Percentiles rank a stretch among this genome's conserved stretches.
phyloP scores from a whole-genome alignment of 768 basidiomycete species.

The Mycena chlorophos region DNA sequence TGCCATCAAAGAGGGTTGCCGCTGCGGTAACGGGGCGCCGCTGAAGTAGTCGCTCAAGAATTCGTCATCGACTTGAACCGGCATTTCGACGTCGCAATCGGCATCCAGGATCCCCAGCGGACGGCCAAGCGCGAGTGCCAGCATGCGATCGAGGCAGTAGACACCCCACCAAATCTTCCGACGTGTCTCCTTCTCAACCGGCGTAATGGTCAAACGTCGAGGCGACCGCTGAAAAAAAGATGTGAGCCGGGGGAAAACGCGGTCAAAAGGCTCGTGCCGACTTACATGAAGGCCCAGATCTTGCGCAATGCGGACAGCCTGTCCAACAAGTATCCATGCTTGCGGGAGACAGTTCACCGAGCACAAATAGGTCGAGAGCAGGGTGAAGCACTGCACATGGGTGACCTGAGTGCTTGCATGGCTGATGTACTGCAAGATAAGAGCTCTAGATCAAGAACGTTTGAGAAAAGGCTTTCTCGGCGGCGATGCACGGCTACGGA shows the following conservation, averaged over 20 bases:
- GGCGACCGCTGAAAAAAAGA: slow-evolving; percentile 68
- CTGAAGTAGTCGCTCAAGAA: slow-evolving; percentile 68
- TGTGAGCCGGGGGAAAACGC: slow-evolving; percentile 10
- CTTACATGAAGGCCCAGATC: slow-evolving; percentile 91
- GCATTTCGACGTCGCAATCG: slow-evolving; percentile 88
- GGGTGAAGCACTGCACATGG: slow-evolving; percentile 87
- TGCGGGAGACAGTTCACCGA: slow-evolving; percentile 92
- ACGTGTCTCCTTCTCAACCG: slow-evolving; percentile 85
- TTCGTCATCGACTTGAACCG: slow-evolving; percentile 83
- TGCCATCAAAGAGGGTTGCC: slow-evolving; percentile 71
- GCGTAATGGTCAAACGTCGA: slow-evolving; percentile 63
- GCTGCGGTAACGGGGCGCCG: slow-evolving; percentile 57
- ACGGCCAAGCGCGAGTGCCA: slow-evolving; percentile 85
- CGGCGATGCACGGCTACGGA: slow-evolving; percentile 38
- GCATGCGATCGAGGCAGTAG: slow-evolving; percentile 88
- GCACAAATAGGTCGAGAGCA: slow-evolving; percentile 89
- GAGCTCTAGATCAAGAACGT: slow-evolving; percentile 53
- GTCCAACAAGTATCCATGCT: slow-evolving; percentile 90
- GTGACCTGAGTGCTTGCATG: slow-evolving; percentile 80
- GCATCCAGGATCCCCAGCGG: slow-evolving; percentile 87
- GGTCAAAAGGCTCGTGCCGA: slow-evolving; percentile 13
- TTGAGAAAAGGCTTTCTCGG: slow-evolving; percentile 13
- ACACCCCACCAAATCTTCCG: slow-evolving; percentile 95
- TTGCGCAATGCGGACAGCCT: slow-evolving; percentile 86
- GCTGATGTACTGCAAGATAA: slow-evolving; percentile 90